A percentile compares a stretch with the other conserved stretches of the same genome.
Conservation (phyloP, 148 eudicot species). For the Hydrangea macrophylla region DNA sequence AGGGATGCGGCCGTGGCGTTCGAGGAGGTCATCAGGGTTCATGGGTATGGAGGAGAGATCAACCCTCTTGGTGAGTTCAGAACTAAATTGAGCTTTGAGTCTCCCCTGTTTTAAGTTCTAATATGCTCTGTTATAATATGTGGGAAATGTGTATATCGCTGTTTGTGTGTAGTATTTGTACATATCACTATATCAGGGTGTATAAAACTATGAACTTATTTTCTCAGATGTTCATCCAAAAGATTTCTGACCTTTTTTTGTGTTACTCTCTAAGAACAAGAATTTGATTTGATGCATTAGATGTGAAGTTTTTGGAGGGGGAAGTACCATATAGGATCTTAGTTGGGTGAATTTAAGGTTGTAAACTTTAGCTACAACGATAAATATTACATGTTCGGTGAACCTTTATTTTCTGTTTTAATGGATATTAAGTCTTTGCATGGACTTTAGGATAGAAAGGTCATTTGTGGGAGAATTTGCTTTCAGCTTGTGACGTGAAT, state of each 20-base stretch:
- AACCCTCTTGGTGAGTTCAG: constrained; percentile 86
- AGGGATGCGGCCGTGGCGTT: constrained; percentile 81
- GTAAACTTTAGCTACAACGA: background rate
- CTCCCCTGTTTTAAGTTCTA: constrained; percentile 18
- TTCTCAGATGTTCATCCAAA: background rate
- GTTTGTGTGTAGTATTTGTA: background rate
- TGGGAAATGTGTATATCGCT: constrained; percentile 7
- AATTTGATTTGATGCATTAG: background rate
- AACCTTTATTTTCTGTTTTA: no score
- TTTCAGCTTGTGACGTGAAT: background rate
- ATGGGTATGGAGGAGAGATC: constrained; percentile 93
- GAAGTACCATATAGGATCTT: constrained; percentile 3
- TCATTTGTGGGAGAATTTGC: background rate
- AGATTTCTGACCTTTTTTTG: background rate
- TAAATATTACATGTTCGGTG: background rate
- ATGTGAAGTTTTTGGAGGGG: constrained; percentile 5
- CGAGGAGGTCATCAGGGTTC: constrained; percentile 85
- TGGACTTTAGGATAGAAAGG: background rate
- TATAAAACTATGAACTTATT: background rate
- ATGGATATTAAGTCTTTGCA: no score
- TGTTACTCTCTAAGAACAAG: background rate
- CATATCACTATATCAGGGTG: background rate
- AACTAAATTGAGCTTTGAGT: background rate
- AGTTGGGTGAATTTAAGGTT: background rate
- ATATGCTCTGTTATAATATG: constrained; percentile 4